Evolutionary conservation across 441 rosid species (phyloP).

Genomic region (Viola pubescens): DNA sequence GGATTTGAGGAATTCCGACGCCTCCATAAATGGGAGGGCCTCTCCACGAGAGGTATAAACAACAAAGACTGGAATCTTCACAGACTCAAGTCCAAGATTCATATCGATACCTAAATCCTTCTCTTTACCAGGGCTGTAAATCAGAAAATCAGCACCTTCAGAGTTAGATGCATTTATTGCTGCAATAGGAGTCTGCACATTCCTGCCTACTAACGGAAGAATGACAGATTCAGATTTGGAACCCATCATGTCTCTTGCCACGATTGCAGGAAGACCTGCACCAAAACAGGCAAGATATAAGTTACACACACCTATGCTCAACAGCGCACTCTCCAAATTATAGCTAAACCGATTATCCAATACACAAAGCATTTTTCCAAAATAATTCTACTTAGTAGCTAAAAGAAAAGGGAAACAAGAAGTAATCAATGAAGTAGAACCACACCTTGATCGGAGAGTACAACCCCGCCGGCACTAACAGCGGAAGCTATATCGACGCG

Average conservation of each 20-base stretch:
- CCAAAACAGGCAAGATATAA: conserved; percentile 9
- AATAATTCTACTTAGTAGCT: neutral
- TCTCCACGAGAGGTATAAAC: conserved; percentile 21
- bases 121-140: conserved; percentile 36
- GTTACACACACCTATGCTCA: too few species aligned
- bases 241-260: conserved; percentile 80
- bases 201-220: conserved; percentile 85
- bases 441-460: conserved; percentile 81
- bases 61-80: conserved; percentile 60
- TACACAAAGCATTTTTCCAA: too few species aligned
- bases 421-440: neutral
- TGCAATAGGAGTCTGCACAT: conserved; percentile 49
- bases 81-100: conserved; percentile 39
- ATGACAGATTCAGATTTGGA: conserved; percentile 56
- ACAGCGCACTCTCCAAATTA: too few species aligned
- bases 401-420: neutral
- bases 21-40: conserved; percentile 22
- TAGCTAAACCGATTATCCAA: too few species aligned
- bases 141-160: conserved; percentile 94
- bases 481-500: conserved; percentile 85
- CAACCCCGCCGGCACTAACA: conserved; percentile 80
- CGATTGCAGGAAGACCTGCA: conserved; percentile 81
- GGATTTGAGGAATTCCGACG: conserved; percentile 31
- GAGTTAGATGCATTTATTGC: conserved; percentile 60
- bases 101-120: conserved; percentile 23